These are phyloP conservation scores for Calonectria fujianensis DNA, from an alignment of 2,329 filamentous ascomycete species.

Conservation along the genomic window DNA sequence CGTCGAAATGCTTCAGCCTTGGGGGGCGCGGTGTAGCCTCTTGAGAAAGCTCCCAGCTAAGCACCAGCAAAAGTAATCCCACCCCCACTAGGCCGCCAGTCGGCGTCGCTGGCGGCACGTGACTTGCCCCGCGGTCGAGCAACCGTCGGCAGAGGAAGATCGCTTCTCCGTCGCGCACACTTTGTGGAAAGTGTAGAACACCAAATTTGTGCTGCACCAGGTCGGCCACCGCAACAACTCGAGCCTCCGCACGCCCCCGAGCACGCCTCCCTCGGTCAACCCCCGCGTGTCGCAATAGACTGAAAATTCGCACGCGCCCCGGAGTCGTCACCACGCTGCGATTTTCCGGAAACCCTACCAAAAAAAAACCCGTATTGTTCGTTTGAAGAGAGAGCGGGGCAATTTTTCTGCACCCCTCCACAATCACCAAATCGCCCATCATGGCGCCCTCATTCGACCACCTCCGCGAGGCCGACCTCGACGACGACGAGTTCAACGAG, in stretches of 20 bases:
- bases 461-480: constrained; percentile 91
- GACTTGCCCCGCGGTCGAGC: constrained; percentile 63
- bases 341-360: constrained; percentile 27
- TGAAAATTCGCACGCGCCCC: constrained; percentile 48
- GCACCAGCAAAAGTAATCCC: constrained; percentile 46
- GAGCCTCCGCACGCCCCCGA: constrained; percentile 56
- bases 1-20: constrained; percentile 57
- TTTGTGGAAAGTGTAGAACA: constrained; percentile 61
- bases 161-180: constrained; percentile 65
- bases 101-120: constrained; percentile 60
- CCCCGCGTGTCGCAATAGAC: constrained; percentile 48
- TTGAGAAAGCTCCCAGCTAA: constrained; percentile 55
- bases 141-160: constrained; percentile 61
- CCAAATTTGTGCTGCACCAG: constrained; percentile 62
- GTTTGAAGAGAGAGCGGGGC: constrained; percentile 60
- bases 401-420: constrained; percentile 60
- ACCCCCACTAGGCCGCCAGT: constrained; percentile 51
- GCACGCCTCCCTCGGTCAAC: constrained; percentile 50
- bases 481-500: constrained; percentile 90
- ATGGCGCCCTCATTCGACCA: constrained; percentile 95
- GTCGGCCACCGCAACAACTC: constrained; percentile 54
- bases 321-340: constrained; percentile 46
- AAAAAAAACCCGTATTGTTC: constrained; percentile 47
- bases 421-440: constrained; percentile 67
- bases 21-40: constrained; percentile 56